Conservation (phyloP, 306 rosid genomes). For the Inga leiocalycina region DNA sequence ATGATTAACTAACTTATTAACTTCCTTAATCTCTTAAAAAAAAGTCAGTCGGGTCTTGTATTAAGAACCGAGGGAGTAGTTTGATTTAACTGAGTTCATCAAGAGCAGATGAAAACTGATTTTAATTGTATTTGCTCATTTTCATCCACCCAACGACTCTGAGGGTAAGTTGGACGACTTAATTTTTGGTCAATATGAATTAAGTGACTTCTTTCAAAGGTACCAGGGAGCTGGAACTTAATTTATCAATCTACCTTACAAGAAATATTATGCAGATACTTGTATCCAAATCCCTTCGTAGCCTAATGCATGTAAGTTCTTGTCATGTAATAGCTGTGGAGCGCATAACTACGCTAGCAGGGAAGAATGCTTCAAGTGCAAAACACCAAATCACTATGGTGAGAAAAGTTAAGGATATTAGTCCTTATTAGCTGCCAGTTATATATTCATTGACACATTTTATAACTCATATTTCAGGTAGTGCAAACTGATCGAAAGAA, state of each 20-base stretch:
- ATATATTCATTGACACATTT: slow-evolving; percentile 27
- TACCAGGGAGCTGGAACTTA: too few relatives aligned
- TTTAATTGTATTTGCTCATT: neutral
- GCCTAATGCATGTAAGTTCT: neutral
- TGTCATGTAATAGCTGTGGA: slow-evolving; percentile 69
- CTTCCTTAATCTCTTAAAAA: too few relatives aligned
- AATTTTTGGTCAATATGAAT: too few relatives aligned
- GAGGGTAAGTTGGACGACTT: too few relatives aligned
- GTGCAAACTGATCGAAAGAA: slow-evolving; percentile 42
- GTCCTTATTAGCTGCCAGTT: slow-evolving; percentile 33
- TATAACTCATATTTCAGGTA: slow-evolving; percentile 45
- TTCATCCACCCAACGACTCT: too few relatives aligned
- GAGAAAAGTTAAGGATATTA: slow-evolving; percentile 30
- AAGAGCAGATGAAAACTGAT: neutral
- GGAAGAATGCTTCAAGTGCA: slow-evolving; percentile 84
- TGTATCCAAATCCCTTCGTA: neutral
- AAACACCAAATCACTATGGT: slow-evolving; percentile 69
- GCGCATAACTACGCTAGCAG: slow-evolving; percentile 91
- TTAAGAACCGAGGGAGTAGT: too few relatives aligned
- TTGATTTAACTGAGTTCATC: neutral
- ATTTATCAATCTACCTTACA: too few relatives aligned
- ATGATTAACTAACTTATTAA: too few relatives aligned
- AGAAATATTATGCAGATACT: too few relatives aligned
- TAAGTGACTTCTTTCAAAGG: too few relatives aligned
- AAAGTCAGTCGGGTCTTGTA: too few relatives aligned